Evolutionary conservation across 257 asterid species (phyloP).

Genomic region (Lavandula angustifolia): DNA sequence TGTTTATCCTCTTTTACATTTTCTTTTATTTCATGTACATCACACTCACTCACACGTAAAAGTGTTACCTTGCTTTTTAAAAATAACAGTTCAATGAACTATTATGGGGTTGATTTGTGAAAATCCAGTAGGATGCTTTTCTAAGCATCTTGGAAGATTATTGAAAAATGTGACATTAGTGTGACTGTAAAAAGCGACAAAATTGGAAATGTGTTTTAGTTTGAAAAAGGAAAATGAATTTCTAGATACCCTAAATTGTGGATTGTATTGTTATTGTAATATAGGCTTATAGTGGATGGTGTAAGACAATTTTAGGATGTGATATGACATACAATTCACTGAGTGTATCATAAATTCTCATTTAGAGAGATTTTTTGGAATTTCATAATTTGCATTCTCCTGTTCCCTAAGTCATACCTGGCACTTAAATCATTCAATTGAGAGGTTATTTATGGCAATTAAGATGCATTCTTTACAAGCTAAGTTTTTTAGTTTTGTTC

Average conservation of each 20-base stretch:
- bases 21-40: too few species aligned
- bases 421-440: background rate
- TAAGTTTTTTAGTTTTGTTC: background rate
- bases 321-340: background rate
- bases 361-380: background rate
- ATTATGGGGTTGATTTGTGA: too few species aligned
- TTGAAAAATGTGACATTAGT: background rate
- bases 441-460: background rate
- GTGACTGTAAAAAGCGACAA: background rate
- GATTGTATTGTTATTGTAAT: background rate
- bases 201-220: conserved; percentile 1
- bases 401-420: background rate
- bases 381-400: background rate
- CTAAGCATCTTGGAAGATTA: background rate
- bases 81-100: too few species aligned
- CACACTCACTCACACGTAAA: too few species aligned
- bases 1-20: too few species aligned
- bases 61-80: too few species aligned
- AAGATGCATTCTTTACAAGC: background rate
- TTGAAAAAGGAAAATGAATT: background rate
- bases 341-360: background rate
- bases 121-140: background rate
- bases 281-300: background rate
- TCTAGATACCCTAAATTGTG: background rate
- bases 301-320: background rate